Conservation (phyloP, 495 filamentous ascomycete genomes). For the Friedmanniomyces simplex region DNA sequence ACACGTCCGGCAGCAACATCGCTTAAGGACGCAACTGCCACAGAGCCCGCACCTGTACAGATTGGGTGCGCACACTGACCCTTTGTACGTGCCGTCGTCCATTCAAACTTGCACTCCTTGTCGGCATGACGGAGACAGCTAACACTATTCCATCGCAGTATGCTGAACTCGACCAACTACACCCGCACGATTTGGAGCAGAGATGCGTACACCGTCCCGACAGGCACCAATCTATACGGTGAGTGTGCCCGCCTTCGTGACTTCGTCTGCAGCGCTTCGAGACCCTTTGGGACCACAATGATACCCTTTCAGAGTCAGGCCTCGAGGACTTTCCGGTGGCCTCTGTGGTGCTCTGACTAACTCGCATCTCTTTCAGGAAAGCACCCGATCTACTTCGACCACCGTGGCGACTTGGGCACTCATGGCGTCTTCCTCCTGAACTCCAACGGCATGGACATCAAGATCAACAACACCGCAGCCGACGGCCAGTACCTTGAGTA, state of each 20-base stretch:
- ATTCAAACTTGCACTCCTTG: slow-evolving; percentile 62
- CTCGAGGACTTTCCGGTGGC: too few species aligned
- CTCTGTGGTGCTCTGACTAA: too few species aligned
- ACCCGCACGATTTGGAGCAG: slow-evolving; percentile 44
- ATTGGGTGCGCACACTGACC: slow-evolving; percentile 38
- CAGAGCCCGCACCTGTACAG: slow-evolving; percentile 62
- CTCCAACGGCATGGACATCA: slow-evolving; percentile 78
- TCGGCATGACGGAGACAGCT: slow-evolving; percentile 66
- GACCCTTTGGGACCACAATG: too few species aligned
- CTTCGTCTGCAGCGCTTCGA: too few species aligned
- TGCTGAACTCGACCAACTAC: slow-evolving; percentile 41
- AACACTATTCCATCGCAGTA: too few species aligned
- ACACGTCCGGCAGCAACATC: slow-evolving; percentile 47
- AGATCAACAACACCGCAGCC: slow-evolving; percentile 53
- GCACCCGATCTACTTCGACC: slow-evolving; percentile 75
- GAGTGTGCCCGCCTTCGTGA: too few species aligned
- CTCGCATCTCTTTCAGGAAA: too few species aligned
- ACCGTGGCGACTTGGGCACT: slow-evolving; percentile 45
- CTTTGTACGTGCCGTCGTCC: slow-evolving; percentile 55
- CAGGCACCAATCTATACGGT: slow-evolving; percentile 65
- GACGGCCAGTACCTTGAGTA: slow-evolving; percentile 70
- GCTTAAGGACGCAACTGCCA: slow-evolving; percentile 57
- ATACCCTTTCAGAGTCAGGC: too few species aligned
- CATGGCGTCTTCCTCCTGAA: slow-evolving; percentile 77
- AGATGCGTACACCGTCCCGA: slow-evolving; percentile 34